A percentile compares a stretch with the other conserved stretches of the same genome.
These are phyloP conservation scores for Puccinia triticina DNA, from an alignment of 1,284 basidiomycete genomes.

Conservation along the genomic window DNA sequence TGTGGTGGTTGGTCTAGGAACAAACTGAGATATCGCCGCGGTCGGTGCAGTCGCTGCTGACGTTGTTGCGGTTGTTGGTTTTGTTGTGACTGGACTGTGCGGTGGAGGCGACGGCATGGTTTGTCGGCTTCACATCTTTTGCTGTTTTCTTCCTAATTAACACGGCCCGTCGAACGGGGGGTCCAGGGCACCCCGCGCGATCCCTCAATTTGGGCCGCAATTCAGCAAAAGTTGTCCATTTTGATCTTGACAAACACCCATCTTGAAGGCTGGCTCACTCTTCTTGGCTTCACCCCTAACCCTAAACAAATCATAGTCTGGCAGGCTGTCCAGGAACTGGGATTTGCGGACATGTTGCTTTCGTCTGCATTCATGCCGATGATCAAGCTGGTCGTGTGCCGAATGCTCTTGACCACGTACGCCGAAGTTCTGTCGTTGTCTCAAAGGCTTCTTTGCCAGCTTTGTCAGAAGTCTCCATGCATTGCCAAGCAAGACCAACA, in stretches of 20 bases:
- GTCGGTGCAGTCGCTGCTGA: background rate
- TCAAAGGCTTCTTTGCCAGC: conserved; percentile 88
- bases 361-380: conserved; percentile 86
- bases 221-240: too few species aligned
- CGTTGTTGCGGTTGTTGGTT: background rate
- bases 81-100: background rate
- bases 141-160: too few species aligned
- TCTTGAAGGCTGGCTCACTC: too few species aligned
- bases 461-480: conserved; percentile 75
- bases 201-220: too few species aligned
- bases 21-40: conserved; percentile 5
- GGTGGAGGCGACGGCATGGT: background rate
- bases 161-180: too few species aligned
- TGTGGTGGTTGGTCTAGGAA: conserved; percentile 32
- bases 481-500: conserved; percentile 61
- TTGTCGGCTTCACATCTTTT: too few species aligned
- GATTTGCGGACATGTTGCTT: conserved; percentile 84
- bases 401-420: conserved; percentile 87
- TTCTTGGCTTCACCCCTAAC: too few species aligned
- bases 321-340: conserved; percentile 74
- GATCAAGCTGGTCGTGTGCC: conserved; percentile 93
- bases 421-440: conserved; percentile 79
- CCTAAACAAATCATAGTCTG: too few species aligned
- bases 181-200: too few species aligned
- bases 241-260: too few species aligned